Base-by-base conservation (phyloP, 495 filamentous ascomycete species). In the Penicillium turbatum region DNA sequence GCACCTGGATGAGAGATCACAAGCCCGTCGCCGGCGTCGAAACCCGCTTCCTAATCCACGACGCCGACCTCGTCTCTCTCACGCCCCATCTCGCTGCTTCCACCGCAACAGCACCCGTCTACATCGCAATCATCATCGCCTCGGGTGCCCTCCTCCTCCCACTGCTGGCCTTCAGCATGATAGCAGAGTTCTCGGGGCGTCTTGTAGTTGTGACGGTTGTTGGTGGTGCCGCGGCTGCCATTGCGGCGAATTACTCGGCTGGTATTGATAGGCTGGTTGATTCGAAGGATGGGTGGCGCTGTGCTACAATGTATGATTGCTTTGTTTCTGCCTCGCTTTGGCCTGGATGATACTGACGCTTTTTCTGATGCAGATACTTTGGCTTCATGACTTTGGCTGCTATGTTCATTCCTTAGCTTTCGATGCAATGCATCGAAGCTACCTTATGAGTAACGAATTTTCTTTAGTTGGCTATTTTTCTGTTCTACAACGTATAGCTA, bases 21-120 rank as follows among this genome's bases (percentile, higher is more conserved):
- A 69, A 69, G 16, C 86, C 87, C 10, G 79, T 92, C 48, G 80
- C 79, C 17, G 77, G 82, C 16, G 63, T 67, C n/a, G 89, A 92
- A 64, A 77, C 82, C 1, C 78, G 75, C 34, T 92, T 92, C 64
- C 73, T 95, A 6, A 78, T 87, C 32, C 71, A 81, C 16, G 63
- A 72, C 16, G 72, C 79, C 6, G 89, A 95, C 58, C 80, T 95
- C 5, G 71, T 90, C 26, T 80, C 76, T 16, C 66, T 88, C 8
- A 70, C 67, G 0, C 59, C 74, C 2, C 63, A 61, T 30, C 21
- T 56, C 10, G 57, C 60, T 10, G 42, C 54, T 5, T 50, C 48
- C 19, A 53, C 60, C 1, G 49, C 58, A 11, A 61, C 64, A 0
- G 51, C 68, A 6, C 62, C 71, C 2, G 67, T 71, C 17, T 72